These are phyloP conservation scores for Periconia sp. DNA, from an alignment of 2,329 filamentous ascomycete species.

Conservation along the genomic window DNA sequence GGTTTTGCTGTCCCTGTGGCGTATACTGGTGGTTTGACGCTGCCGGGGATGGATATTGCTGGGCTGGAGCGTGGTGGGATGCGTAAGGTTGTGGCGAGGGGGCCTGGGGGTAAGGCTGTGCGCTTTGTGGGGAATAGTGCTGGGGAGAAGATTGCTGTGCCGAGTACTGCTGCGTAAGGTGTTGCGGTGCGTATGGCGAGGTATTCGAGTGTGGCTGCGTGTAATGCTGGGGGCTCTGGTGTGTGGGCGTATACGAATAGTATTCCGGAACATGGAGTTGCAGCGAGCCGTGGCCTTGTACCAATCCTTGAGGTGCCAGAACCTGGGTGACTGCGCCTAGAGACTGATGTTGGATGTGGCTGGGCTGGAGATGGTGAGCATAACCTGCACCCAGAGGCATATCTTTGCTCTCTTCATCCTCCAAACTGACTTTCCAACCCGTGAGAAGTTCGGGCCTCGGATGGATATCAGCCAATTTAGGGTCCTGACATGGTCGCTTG, in stretches of 20 bases:
- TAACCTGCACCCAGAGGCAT: conserved; percentile 32
- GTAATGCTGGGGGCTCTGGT: conserved; percentile 30
- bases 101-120: conserved; percentile 26
- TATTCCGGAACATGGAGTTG: conserved; percentile 35
- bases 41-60: conserved; percentile 21
- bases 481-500: conserved; percentile 38
- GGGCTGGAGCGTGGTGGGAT: conserved; percentile 19
- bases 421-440: conserved; percentile 42
- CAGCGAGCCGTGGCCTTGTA: conserved; percentile 27
- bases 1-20: conserved; percentile 12
- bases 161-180: conserved; percentile 22
- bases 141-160: conserved; percentile 20
- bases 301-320: conserved; percentile 23
- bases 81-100: conserved; percentile 30
- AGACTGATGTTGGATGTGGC: conserved; percentile 28
- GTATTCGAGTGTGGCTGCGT: conserved; percentile 19
- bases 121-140: conserved; percentile 6
- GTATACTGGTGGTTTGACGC: conserved; percentile 22
- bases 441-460: conserved; percentile 36
- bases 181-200: conserved; percentile 23
- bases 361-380: conserved; percentile 29
- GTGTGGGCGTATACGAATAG: conserved; percentile 29
- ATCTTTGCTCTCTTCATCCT: conserved; percentile 41
- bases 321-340: conserved; percentile 11
- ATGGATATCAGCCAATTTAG: conserved; percentile 35